Evolutionary conservation across 306 rosid genomes (phyloP).

Genomic region (Cucumis cinereus): DNA sequence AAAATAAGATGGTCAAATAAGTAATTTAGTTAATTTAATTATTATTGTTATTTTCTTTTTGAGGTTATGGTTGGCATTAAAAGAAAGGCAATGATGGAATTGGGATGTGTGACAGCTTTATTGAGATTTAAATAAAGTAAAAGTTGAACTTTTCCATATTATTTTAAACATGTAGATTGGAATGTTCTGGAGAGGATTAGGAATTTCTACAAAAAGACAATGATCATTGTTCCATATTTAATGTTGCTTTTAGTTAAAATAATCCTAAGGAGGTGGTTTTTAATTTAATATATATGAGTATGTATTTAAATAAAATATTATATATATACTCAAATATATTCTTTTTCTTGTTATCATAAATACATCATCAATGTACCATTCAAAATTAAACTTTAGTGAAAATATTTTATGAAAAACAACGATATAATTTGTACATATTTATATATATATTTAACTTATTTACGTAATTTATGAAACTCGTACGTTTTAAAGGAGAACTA

Average conservation of each 20-base stretch:
- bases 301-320: not conserved
- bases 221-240: not conserved
- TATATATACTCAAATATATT: not conserved
- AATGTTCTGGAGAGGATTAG: not conserved
- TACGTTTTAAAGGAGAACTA: no score
- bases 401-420: no score
- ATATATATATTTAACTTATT: no score
- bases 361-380: no score
- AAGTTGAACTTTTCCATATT: not conserved
- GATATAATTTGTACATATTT: no score
- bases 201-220: not conserved
- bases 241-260: not conserved
- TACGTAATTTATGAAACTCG: no score
- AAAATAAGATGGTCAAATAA: no score
- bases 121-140: not conserved
- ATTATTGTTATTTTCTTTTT: no score
- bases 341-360: not conserved
- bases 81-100: not conserved
- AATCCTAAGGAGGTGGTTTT: not conserved
- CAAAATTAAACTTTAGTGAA: no score
- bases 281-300: no score
- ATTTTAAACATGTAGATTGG: not conserved
- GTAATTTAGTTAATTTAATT: no score
- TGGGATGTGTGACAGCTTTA: slow-evolving; percentile 7
- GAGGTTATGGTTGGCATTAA: not conserved